Conservation (phyloP, 257 asterid genomes). For the Handroanthus guayacan region DNA sequence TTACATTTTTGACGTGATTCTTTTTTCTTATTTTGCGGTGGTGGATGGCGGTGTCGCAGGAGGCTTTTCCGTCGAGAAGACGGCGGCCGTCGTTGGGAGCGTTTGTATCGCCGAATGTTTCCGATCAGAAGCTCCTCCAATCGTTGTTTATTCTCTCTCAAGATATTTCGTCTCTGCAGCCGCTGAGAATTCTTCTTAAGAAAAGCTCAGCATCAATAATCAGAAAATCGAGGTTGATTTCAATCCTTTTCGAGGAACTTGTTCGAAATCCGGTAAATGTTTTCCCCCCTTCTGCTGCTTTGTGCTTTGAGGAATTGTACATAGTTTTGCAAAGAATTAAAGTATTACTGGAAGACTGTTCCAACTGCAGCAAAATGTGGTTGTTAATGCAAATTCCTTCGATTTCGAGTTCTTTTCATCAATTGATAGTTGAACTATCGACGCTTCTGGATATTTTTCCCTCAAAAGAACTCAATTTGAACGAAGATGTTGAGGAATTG, state of each 20-base stretch:
- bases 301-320: constrained; percentile 84
- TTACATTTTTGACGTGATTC: not conserved
- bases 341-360: constrained; percentile 65
- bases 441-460: constrained; percentile 86
- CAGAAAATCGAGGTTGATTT: constrained; percentile 66
- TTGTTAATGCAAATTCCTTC: constrained; percentile 68
- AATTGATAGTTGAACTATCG: constrained; percentile 64
- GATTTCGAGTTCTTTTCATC: constrained; percentile 58
- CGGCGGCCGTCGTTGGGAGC: constrained; percentile 75
- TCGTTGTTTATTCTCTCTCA: constrained; percentile 65
- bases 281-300: constrained; percentile 69
- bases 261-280: constrained; percentile 47
- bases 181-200: constrained; percentile 53
- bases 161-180: constrained; percentile 62
- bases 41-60: constrained; percentile 69
- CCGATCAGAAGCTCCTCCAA: constrained; percentile 65
- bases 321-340: constrained; percentile 70
- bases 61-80: constrained; percentile 68
- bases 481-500: constrained; percentile 70
- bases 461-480: constrained; percentile 56
- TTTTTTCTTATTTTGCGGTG: not conserved
- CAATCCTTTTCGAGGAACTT: constrained; percentile 71
- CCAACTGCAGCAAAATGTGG: constrained; percentile 75
- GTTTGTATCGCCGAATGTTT: constrained; percentile 57
- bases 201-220: constrained; percentile 58